phyloP scores from a whole-genome alignment of 768 basidiomycete genomes.

The Pisolithus marmoratus region DNA sequence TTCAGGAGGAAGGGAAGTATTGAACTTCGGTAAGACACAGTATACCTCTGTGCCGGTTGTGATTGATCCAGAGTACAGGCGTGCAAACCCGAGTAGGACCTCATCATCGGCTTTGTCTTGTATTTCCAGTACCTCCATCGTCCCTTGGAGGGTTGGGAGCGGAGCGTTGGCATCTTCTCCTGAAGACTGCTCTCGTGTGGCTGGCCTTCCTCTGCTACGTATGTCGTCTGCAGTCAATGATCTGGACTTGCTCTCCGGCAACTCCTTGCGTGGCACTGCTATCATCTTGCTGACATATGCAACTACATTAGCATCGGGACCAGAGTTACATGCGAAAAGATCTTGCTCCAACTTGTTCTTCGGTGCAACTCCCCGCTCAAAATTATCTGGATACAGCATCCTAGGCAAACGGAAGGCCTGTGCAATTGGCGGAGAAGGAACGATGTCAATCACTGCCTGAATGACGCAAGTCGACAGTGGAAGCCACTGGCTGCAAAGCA shows the following conservation, averaged over 20 bases:
- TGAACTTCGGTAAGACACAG: constrained; percentile 86
- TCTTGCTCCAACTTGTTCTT: constrained; percentile 81
- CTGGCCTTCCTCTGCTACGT: constrained; percentile 54
- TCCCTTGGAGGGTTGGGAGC: constrained; percentile 3
- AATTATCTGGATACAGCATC: constrained; percentile 82
- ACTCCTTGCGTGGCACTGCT: constrained; percentile 69
- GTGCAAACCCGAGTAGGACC: constrained; percentile 84
- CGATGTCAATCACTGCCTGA: constrained; percentile 85
- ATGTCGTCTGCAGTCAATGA: constrained; percentile 80
- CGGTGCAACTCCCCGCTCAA: constrained; percentile 52
- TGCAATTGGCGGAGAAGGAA: constrained; percentile 82
- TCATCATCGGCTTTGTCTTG: constrained; percentile 35
- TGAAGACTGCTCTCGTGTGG: constrained; percentile 28
- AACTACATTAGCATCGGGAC: constrained; percentile 52
- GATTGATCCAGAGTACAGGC: constrained; percentile 88
- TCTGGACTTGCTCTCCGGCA: constrained; percentile 83
- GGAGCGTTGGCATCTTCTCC: constrained; percentile 14
- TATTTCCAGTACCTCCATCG: background rate
- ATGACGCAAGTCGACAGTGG: constrained; percentile 90
- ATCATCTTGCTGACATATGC: constrained; percentile 99
- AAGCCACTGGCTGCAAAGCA: constrained; percentile 95
- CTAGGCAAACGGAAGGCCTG: constrained; percentile 82
- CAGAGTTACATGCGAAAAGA: constrained; percentile 66
- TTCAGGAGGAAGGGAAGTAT: constrained; percentile 49
- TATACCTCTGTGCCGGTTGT: constrained; percentile 56